Evolutionary conservation across 2,329 filamentous ascomycete genomes (phyloP), one percentile per base, ranked within the genome.

Genomic region (Rhynchosporium agropyri): DNA sequence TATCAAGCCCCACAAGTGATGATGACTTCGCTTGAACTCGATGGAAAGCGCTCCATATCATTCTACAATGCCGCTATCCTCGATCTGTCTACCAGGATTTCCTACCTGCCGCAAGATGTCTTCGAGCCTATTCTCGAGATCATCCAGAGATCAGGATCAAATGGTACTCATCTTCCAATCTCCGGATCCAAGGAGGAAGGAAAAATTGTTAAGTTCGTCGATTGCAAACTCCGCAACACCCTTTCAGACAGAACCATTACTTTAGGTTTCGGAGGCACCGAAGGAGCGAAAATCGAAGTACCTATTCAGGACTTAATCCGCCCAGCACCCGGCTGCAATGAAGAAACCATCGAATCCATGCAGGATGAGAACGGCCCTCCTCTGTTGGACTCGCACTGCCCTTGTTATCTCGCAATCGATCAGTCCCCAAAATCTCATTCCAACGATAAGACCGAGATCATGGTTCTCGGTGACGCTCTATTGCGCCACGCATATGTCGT

Each of bases 401-500:
- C n/a, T 26, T 53, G 33, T 9, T 53, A 26, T n/a, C 31, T 53
- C 10, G 50, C 49, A 2, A 20, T 51, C 13, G 33, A 38, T 20
- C 49, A 36, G 8, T 51, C 49, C 12, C 49, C 49, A 3, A 51
- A 36, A 15, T 7, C n/a, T 2, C 9, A 9, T 8, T 4, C 45
- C 3, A 20, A 15, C 13, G 36, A 38, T 31, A 36, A 15, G 2
- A 4, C 31, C 31, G 49, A 51, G 31, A 36, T 36, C 12, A 51
- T 31, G 7, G 49, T 51, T 7, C 74, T 84, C 26, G 82, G 82
- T 7, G 82, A 84, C 65, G 79, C 80, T 0, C 84, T 84, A 69
- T 74, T 84, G 53, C 74, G 82, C 53, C 80, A 79, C 54, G 81
- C 81, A 1, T 84, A 84, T 65, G 79, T 83, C 1, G 81, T 84